A percentile compares a stretch with the other conserved stretches of the same genome.
Evolutionary conservation across 164 flowering plant genomes (phyloP).

Genomic region (Santalum album): DNA sequence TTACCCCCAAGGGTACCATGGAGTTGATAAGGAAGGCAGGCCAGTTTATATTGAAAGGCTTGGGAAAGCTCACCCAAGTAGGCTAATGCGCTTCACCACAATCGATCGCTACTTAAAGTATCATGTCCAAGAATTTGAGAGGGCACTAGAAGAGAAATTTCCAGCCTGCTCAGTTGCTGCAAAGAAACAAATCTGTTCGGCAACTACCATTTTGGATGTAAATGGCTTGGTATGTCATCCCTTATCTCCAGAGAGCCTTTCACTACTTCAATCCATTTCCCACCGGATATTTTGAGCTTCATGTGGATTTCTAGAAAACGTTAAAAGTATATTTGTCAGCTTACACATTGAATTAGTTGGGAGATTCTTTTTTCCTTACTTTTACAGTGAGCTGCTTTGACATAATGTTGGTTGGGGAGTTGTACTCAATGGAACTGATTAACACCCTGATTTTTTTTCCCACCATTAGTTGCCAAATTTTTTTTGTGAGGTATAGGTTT

Average conservation of each 20-base stretch:
- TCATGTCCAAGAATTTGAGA: conserved; percentile 97
- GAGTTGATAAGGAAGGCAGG: conserved; percentile 92
- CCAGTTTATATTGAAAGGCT: conserved; percentile 94
- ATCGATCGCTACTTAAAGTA: conserved; percentile 74
- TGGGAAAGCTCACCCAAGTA: conserved; percentile 89
- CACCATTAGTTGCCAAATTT: background rate
- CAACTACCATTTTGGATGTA: conserved; percentile 90
- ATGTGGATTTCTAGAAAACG: no score
- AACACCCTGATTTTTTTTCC: no score
- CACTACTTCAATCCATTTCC: background rate
- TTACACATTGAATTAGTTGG: no score
- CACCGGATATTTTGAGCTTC: no score
- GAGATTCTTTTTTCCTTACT: no score
- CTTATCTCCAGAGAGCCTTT: background rate
- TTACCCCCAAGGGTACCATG: conserved; percentile 98
- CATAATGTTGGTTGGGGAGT: no score
- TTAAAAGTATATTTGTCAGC: no score
- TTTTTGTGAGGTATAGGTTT: background rate
- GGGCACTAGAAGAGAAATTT: conserved; percentile 65
- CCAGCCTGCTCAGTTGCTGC: conserved; percentile 96
- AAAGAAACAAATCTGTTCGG: conserved; percentile 60
- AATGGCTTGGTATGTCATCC: conserved; percentile 77
- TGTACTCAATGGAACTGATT: no score
- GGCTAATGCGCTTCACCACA: conserved; percentile 66
- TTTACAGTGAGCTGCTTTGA: no score